Base-by-base conservation (phyloP, 179 eudicot genomes). In the Corrigiola litoralis region DNA sequence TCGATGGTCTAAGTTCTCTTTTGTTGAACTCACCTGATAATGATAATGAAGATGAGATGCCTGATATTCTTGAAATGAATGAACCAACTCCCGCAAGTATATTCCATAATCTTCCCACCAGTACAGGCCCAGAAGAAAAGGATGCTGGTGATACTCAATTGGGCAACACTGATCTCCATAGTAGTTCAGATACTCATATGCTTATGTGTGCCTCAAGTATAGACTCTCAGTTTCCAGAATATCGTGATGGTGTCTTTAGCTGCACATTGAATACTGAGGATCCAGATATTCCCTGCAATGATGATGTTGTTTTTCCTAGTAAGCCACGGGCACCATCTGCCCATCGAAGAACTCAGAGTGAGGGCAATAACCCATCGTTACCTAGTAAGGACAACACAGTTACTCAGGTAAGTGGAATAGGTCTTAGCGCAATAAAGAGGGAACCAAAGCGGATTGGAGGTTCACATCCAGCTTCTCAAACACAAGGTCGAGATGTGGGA, bases 231-330 rank as follows among this genome's bases (percentile, higher is more conserved):
- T 72, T 67, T 68, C 80, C 82, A 23, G 84, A 79, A 76, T 23
- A 45, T 61, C 61, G 62, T 46, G 63, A 81, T 65, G 85, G 82
- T 69, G 78, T 74, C 55, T 72, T 85, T 12, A 78, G 78, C 72
- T 89, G 96, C 77, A 44, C 66, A 0, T 78, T 89, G 68, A 89
- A 85, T 70, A 75, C 84, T 1, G 96, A 82, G 79, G 88, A 86
- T 72, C 75, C 77, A 2, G 92, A 84, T 14, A 77, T 89, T 68
- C 96, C 96, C 14, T 54, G 68, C 72, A 89, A 89, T 54, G 85
- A 87, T 59, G 79, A 89, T 70, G 73, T 81, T 61, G 72, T 82
- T 52, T 72, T 84, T 41, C 81, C 82, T 29, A 63, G 69, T 61
- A 76, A 76, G 53, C 57, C 68, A 54, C 83, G 74, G 10, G 57